Base-by-base conservation (phyloP, 352 stramenopile species). In the Phytophthora pini region DNA sequence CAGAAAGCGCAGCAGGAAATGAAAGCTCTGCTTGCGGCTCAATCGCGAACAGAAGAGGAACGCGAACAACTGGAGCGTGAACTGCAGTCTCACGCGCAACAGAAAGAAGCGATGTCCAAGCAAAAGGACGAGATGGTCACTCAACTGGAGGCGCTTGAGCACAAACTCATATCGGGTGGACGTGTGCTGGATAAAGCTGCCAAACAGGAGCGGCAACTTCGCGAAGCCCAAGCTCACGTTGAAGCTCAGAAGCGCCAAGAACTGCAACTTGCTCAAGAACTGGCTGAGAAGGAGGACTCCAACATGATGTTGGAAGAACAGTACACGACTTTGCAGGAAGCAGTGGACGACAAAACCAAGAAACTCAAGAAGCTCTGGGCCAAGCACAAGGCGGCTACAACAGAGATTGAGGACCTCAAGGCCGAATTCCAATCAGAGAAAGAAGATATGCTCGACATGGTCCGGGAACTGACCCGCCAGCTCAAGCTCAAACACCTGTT, bases 301-400 rank as follows among this genome's bases (percentile, higher is more conserved):
- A 97, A 97, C 52, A 69, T 98, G 65, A 50, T 97, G 29, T 68
- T 98, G 4, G 88, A 98, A 61, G 92, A 98, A 55, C 90, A 97
- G 68, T 98, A 97, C 67, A 77, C 77, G 32, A 94, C 77, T 11
- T 56, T 97, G 20, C 84, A 92, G 31, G 94, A 98, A 38, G 91
- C 98, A 64, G 92, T 98, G 4, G 84, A 98, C 48, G 90, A 92
- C 41, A 98, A 98, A 73, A 98, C 94, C 0, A 89, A 90, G 17
- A 98, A 99, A 70, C 78, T 99, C 26, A 97, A 98, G 61, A 99
- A 98, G 65, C 70, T 99, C 13, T 98, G 85, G 82, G 74, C 72
- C 13, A 99, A 99, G 74, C 97, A 98, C 70, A 93, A 98, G 57
- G 84, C 86, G 2, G 87, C 88, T 7, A 87, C 87, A 40, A 86